Evolutionary conservation across 495 filamentous ascomycete genomes (phyloP).

Genomic region (Xylaria curta): DNA sequence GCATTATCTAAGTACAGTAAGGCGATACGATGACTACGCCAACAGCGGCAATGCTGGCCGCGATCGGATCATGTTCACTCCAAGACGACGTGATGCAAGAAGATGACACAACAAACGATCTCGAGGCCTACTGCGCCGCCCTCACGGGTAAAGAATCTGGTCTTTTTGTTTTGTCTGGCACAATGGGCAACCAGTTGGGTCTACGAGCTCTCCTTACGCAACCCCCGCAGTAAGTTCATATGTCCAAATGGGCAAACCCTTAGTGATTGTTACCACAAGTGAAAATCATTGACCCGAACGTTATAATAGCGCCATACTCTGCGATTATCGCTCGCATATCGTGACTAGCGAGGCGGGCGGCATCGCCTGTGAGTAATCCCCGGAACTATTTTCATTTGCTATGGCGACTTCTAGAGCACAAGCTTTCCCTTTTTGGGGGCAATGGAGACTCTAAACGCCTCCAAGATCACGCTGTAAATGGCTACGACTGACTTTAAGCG

Average conservation of each 20-base stretch:
- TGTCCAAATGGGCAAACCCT: background rate
- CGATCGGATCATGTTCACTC: slow-evolving; percentile 55
- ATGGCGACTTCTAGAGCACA: too few relatives aligned
- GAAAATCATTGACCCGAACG: background rate
- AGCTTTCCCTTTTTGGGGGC: too few relatives aligned
- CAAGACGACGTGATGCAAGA: slow-evolving; percentile 78
- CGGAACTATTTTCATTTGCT: too few relatives aligned
- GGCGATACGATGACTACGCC: slow-evolving; percentile 10
- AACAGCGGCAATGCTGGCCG: slow-evolving; percentile 62
- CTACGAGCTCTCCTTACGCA: slow-evolving; percentile 62
- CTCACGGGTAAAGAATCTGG: slow-evolving; percentile 67
- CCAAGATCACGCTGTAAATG: too few relatives aligned
- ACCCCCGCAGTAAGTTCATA: slow-evolving; percentile 54
- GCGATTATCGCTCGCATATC: slow-evolving; percentile 62
- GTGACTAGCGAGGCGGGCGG: slow-evolving; percentile 63
- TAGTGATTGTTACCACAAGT: background rate
- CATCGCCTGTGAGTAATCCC: slow-evolving; percentile 45
- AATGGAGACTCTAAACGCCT: too few relatives aligned
- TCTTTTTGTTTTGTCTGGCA: slow-evolving; percentile 75
- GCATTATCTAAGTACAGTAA: background rate
- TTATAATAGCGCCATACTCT: slow-evolving; percentile 57
- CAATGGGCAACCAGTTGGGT: slow-evolving; percentile 75
- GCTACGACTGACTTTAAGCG: too few relatives aligned
- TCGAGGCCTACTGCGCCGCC: slow-evolving; percentile 65
- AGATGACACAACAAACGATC: slow-evolving; percentile 69